These are phyloP conservation scores for Aureobasidium sp. DNA, from an alignment of 2,329 filamentous ascomycete species.

Conservation along the genomic window DNA sequence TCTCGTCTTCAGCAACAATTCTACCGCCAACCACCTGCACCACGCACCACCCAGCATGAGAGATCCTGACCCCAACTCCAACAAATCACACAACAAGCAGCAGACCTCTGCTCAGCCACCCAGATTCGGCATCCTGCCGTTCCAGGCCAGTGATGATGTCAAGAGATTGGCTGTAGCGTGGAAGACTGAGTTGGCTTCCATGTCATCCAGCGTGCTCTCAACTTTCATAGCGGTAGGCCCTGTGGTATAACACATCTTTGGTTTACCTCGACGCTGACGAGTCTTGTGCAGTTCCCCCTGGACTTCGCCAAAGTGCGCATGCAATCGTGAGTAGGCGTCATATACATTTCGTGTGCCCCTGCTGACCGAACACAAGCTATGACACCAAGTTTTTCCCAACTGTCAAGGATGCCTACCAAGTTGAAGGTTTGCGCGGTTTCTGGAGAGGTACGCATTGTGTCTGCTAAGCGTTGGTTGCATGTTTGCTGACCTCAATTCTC, in stretches of 20 bases:
- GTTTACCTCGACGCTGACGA: background rate
- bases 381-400: slow-evolving; percentile 51
- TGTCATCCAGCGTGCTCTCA: slow-evolving; percentile 66
- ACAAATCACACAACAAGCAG: background rate
- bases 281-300: slow-evolving; percentile 56
- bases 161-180: slow-evolving; percentile 63
- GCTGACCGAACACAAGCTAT: slow-evolving; percentile 39
- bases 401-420: slow-evolving; percentile 63
- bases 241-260: background rate
- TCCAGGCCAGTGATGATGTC: slow-evolving; percentile 28
- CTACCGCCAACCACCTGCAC: background rate
- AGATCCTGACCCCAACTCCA: background rate
- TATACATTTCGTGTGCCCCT: background rate
- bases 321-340: slow-evolving; percentile 50
- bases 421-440: slow-evolving; percentile 42
- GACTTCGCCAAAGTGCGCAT: slow-evolving; percentile 87
- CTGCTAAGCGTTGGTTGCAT: background rate
- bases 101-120: background rate
- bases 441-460: slow-evolving; percentile 41
- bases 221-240: slow-evolving; percentile 58
- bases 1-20: slow-evolving; percentile 3
- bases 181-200: slow-evolving; percentile 71
- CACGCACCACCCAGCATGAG: slow-evolving; percentile 2
- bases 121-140: background rate
- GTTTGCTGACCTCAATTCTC: slow-evolving; percentile 14